These are phyloP conservation scores for Kwoniella bestiolae DNA, from an alignment of 768 basidiomycete genomes.

Conservation along the genomic window DNA sequence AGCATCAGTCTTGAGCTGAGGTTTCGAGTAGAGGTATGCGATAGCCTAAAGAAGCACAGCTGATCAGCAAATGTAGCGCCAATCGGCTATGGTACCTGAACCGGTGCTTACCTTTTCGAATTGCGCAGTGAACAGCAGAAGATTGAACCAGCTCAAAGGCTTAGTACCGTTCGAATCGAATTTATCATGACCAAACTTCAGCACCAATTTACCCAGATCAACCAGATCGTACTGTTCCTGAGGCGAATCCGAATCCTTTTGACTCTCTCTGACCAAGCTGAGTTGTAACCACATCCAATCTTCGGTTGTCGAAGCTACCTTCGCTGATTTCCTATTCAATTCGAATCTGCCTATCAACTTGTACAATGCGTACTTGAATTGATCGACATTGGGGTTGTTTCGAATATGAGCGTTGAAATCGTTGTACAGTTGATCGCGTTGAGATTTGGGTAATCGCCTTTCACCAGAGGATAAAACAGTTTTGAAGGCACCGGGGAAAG, in stretches of 20 bases:
- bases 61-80: not conserved
- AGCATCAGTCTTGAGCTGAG: constrained; percentile 86
- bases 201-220: constrained; percentile 54
- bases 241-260: constrained; percentile 64
- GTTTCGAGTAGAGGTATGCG: constrained; percentile 83
- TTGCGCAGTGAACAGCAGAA: constrained; percentile 87
- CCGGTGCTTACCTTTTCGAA: constrained; percentile 76
- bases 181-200: constrained; percentile 58
- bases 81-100: not conserved
- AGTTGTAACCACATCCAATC: constrained; percentile 99
- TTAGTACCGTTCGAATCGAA: constrained; percentile 65
- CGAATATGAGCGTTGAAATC: constrained; percentile 74
- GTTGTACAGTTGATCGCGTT: constrained; percentile 68
- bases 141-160: constrained; percentile 61
- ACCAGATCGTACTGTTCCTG: constrained; percentile 65
- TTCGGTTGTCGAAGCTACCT: constrained; percentile 88
- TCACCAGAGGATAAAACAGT: constrained; percentile 82
- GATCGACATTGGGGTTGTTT: constrained; percentile 78
- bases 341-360: constrained; percentile 94
- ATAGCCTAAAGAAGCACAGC: constrained; percentile 68
- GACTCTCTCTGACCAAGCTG: constrained; percentile 72
- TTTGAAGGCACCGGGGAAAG: constrained; percentile 79
- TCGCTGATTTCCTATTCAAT: constrained; percentile 74
- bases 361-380: constrained; percentile 94
- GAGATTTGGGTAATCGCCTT: constrained; percentile 61